Percentiles rank a stretch among this genome's conserved stretches.
Conservation (phyloP, 306 rosid genomes). For the Sechiopsis laciniata region DNA sequence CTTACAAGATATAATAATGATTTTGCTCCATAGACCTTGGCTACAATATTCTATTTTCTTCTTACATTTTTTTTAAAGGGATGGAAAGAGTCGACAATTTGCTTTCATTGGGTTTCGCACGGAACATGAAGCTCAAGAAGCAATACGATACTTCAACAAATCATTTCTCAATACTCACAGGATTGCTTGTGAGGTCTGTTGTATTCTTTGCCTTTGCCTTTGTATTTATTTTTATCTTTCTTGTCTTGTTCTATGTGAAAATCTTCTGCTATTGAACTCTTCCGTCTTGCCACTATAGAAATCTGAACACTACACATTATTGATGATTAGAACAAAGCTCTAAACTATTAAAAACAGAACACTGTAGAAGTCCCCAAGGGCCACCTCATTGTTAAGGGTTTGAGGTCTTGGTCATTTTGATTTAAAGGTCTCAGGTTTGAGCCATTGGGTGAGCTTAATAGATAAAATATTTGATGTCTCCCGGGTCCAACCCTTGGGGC, state of each 20-base stretch:
- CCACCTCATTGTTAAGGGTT: too few relatives aligned
- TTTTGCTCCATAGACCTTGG: neutral
- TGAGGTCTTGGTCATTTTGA: too few relatives aligned
- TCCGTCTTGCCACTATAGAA: neutral
- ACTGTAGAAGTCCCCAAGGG: neutral
- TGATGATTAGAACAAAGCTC: neutral
- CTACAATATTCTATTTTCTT: neutral
- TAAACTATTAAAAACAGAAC: neutral
- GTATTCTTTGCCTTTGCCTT: neutral
- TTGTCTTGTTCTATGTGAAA: neutral
- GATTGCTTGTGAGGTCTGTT: slow-evolving; percentile 68
- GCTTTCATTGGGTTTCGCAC: slow-evolving; percentile 78
- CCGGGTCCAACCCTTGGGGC: too few relatives aligned
- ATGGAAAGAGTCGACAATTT: slow-evolving; percentile 72
- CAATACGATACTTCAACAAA: slow-evolving; percentile 59
- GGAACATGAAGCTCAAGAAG: slow-evolving; percentile 55
- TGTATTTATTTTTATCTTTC: neutral
- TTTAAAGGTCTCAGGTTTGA: too few relatives aligned
- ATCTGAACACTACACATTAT: neutral
- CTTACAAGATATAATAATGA: slow-evolving; percentile 3
- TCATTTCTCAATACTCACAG: slow-evolving; percentile 48
- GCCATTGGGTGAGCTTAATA: too few relatives aligned
- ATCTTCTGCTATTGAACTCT: neutral
- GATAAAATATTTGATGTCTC: too few relatives aligned
- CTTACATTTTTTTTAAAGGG: slow-evolving; percentile 30